Percentiles rank a stretch among this genome's conserved stretches.
phyloP scores from a whole-genome alignment of 257 asterid genomes.

The Eustoma russellianum region DNA sequence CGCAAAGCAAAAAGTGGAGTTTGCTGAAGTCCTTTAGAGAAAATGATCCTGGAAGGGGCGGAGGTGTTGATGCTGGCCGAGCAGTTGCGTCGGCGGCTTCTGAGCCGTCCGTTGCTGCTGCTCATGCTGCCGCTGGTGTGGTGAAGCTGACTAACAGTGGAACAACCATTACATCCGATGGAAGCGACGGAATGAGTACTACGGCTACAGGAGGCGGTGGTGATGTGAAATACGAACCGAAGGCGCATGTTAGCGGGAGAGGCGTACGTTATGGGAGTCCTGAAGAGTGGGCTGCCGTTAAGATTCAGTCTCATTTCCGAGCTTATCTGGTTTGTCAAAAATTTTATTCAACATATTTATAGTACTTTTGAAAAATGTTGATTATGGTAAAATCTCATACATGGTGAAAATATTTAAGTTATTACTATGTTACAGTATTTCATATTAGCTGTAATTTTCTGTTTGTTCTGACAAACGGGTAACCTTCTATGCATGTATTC shows the following conservation, averaged over 20 bases:
- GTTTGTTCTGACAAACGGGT: too few species aligned
- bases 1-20: conserved; percentile 59
- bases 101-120: conserved; percentile 22
- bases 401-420: neutral
- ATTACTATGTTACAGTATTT: neutral
- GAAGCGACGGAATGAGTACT: conserved; percentile 1
- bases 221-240: neutral
- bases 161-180: conserved; percentile 10
- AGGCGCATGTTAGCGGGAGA: conserved; percentile 13
- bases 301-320: conserved; percentile 40
- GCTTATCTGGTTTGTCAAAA: conserved; percentile 33
- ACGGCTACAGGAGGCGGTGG: neutral
- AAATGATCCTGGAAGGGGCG: neutral
- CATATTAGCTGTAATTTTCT: too few species aligned
- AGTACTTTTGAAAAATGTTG: too few species aligned
- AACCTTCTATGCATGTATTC: too few species aligned
- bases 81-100: conserved; percentile 19
- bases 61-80: conserved; percentile 7
- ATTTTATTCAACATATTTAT: neutral
- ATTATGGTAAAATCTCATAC: too few species aligned
- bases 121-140: conserved; percentile 31
- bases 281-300: conserved; percentile 28
- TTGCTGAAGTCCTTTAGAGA: conserved; percentile 40
- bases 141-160: conserved; percentile 57
- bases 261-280: conserved; percentile 9